phyloP scores from a whole-genome alignment of 2,329 filamentous ascomycete genomes.

The Penicillium sp. region DNA sequence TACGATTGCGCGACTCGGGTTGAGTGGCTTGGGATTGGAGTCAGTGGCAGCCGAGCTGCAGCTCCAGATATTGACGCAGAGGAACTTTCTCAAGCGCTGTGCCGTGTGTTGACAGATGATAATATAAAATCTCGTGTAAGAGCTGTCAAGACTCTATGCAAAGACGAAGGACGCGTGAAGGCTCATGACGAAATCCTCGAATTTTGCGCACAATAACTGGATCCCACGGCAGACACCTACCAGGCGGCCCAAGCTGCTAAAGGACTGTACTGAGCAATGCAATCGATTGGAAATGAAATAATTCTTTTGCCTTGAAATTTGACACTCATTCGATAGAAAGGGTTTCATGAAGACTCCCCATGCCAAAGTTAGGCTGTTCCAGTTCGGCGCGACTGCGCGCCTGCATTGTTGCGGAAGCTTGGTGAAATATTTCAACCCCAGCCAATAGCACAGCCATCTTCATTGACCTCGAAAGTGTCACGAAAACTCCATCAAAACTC shows the following conservation, averaged over 20 bases:
- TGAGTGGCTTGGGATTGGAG: constrained; percentile 41
- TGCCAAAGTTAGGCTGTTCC: too few relatives aligned
- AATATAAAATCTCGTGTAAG: constrained; percentile 5
- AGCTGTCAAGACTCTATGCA: constrained; percentile 12
- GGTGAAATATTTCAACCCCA: not conserved
- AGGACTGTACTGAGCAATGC: too few relatives aligned
- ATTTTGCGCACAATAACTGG: constrained; percentile 2
- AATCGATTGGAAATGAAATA: too few relatives aligned
- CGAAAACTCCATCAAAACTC: constrained; percentile 33
- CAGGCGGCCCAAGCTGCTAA: too few relatives aligned
- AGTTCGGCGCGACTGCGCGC: too few relatives aligned
- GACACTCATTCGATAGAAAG: too few relatives aligned
- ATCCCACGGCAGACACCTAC: too few relatives aligned
- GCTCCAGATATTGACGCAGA: constrained; percentile 24
- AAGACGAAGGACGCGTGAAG: constrained; percentile 13
- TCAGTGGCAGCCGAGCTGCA: constrained; percentile 34
- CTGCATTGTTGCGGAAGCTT: not conserved
- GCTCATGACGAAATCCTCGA: constrained; percentile 18
- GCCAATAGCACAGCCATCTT: not conserved
- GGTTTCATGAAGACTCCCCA: too few relatives aligned
- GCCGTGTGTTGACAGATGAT: constrained; percentile 9
- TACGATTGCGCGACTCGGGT: constrained; percentile 43
- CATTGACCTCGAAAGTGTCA: not conserved
- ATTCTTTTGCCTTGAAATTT: too few relatives aligned
- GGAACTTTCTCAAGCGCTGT: constrained; percentile 14